Conservation (phyloP, 1,284 basidiomycete genomes). For the Cryptococcus amylolentus region DNA sequence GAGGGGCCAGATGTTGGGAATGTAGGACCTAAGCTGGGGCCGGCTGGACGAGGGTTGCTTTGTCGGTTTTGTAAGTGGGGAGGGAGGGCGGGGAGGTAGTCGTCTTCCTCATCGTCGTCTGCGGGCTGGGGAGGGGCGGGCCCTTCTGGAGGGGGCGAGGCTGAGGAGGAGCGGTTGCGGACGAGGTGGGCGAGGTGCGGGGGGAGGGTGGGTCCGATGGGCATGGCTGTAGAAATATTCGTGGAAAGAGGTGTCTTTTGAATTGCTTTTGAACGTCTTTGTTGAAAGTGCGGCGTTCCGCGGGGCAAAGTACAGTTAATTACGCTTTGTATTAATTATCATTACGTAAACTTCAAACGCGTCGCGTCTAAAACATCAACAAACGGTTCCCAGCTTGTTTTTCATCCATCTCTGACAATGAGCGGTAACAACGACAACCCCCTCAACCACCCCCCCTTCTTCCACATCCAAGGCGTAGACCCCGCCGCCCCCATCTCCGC, state of each 20-base stretch:
- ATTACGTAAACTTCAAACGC: too few species aligned
- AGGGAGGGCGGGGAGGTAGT: constrained; percentile 62
- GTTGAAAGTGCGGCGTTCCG: too few species aligned
- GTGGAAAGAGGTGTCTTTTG: too few species aligned
- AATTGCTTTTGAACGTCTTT: too few species aligned
- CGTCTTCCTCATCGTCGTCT: constrained; percentile 62
- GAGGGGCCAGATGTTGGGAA: not conserved
- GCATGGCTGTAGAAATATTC: constrained; percentile 14
- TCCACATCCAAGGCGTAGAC: constrained; percentile 67
- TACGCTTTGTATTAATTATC: too few species aligned
- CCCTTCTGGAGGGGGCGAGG: constrained; percentile 7
- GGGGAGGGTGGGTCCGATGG: constrained; percentile 39
- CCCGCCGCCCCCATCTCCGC: constrained; percentile 67
- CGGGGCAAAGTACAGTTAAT: too few species aligned
- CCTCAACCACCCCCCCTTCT: constrained; percentile 43
- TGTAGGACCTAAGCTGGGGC: constrained; percentile 1
- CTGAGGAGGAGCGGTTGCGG: constrained; percentile 11
- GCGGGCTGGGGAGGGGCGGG: constrained; percentile 7
- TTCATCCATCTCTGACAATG: not conserved
- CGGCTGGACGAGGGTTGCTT: constrained; percentile 11
- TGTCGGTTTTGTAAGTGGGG: constrained; percentile 35
- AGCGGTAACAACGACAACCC: constrained; percentile 15
- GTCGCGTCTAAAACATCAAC: too few species aligned
- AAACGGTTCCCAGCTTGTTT: not conserved
- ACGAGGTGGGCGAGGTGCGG: constrained; percentile 34